Percentiles rank a stretch among this genome's conserved stretches.
phyloP scores from a whole-genome alignment of 768 basidiomycete genomes.

The Trametes cinnabarina region DNA sequence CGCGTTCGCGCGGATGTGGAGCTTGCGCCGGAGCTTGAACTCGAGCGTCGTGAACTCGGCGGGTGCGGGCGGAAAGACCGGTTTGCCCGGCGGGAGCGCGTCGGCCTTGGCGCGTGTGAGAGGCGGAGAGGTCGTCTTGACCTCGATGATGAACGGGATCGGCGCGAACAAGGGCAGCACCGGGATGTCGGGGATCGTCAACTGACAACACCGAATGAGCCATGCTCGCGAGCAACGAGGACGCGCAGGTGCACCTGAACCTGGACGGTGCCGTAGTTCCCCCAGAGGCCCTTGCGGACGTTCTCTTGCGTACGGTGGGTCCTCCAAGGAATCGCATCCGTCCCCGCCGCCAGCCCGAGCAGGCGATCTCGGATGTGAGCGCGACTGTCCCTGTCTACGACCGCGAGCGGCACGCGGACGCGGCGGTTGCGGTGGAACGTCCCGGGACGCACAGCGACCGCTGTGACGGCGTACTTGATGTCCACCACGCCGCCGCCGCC shows the following conservation, averaged over 20 bases:
- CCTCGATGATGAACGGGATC: constrained; percentile 20
- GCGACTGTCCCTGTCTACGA: not conserved
- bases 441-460: constrained; percentile 15
- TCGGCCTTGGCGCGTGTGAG: not conserved
- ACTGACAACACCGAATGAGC: not conserved
- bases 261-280: constrained; percentile 6
- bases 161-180: constrained; percentile 17
- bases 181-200: constrained; percentile 1
- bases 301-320: not conserved
- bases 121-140: constrained; percentile 17
- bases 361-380: not conserved
- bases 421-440: constrained; percentile 10
- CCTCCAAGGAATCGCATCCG: not conserved
- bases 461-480: constrained; percentile 11
- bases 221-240: no score
- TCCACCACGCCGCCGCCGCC: not conserved
- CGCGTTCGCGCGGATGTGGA: not conserved
- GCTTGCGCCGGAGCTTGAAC: constrained; percentile 6
- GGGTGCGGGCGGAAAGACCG: constrained; percentile 10
- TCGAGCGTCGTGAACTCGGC: not conserved
- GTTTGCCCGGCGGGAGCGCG: constrained; percentile 6
- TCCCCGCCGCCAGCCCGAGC: not conserved
- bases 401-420: not conserved
- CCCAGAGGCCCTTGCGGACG: constrained; percentile 15
- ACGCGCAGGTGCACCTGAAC: constrained; percentile 15